Percentiles rank a stretch among this genome's conserved stretches.
These are phyloP conservation scores for Tricholoma flavovirens DNA, from an alignment of 768 basidiomycete genomes.

Conservation along the genomic window DNA sequence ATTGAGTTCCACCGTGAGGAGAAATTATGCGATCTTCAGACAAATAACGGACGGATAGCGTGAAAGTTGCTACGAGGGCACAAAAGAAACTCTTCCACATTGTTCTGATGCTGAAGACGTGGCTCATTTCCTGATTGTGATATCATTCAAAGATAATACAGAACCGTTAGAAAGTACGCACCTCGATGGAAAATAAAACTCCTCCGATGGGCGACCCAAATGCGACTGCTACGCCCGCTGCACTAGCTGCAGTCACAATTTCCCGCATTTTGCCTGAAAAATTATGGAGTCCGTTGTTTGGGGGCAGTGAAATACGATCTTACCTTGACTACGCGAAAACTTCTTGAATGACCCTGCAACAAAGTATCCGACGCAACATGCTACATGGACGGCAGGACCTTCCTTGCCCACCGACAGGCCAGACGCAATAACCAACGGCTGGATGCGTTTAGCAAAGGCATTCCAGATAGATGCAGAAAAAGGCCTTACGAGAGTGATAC, in stretches of 20 bases:
- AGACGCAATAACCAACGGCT: slow-evolving; percentile 97
- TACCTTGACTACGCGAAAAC: slow-evolving; percentile 87
- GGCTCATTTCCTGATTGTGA: slow-evolving; percentile 86
- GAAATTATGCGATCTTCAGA: slow-evolving; percentile 1
- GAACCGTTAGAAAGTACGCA: slow-evolving; percentile 20
- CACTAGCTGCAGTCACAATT: slow-evolving; percentile 90
- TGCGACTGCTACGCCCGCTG: slow-evolving; percentile 96
- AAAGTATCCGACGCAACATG: slow-evolving; percentile 87
- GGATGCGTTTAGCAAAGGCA: not conserved
- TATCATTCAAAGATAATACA: not conserved
- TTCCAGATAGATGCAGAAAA: not conserved
- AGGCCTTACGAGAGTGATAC: slow-evolving; percentile 75
- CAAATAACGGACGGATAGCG: slow-evolving; percentile 70
- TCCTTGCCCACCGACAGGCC: slow-evolving; percentile 97
- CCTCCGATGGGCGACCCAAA: slow-evolving; percentile 98
- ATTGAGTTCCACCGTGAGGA: slow-evolving; percentile 2
- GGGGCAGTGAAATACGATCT: slow-evolving; percentile 18
- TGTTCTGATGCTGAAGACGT: slow-evolving; percentile 92
- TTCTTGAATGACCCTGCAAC: slow-evolving; percentile 80
- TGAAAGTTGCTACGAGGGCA: slow-evolving; percentile 94
- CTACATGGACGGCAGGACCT: slow-evolving; percentile 96
- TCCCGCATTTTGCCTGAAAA: slow-evolving; percentile 74
- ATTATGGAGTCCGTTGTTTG: not conserved
- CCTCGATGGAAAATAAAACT: slow-evolving; percentile 96
- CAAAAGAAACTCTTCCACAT: slow-evolving; percentile 99